Base-by-base conservation (phyloP, 345 rosid species). In the Noccaea bulbosa region DNA sequence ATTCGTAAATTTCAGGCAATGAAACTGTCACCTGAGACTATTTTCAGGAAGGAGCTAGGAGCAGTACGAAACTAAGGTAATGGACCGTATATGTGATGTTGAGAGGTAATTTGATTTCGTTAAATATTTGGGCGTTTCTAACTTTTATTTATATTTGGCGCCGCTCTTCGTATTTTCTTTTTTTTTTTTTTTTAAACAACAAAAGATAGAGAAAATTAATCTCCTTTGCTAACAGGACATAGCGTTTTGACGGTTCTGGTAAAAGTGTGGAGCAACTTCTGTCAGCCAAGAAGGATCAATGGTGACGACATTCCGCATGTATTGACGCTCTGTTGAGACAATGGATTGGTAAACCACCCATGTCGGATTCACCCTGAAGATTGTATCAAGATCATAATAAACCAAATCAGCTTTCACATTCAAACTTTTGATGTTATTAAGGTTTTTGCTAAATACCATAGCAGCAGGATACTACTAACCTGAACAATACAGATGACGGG, bases 301-400 rank as follows among this genome's bases (percentile, higher is more conserved):
- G 54, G 96, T 70, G 17, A 84, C 76, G 67, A 87, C 95, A 54
- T 91, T 91, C 46, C 96, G 87, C 93, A 88, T 85, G 81, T 88
- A 91, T 58, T 84, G 96, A 49, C 90, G 84, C 53, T 94, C 99
- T 0, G 99, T 94, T 4, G 90, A 91, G 69, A 94, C 96, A 2
- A 88, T 80, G 47, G 97, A 85, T 45, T 88, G 89, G 80, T 88
- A 91, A 11, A 89, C 73, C 39, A 91, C 84, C 96, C 95, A 91
- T 78, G 91, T 93, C 11, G 98, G 97, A 72, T 93, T 91, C 12
- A 89, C 97, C 71, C 98, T 93, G 92, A 80, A 71, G 52, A 51
- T 70, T 32, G 24, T 11, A 40, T 58, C 7, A 17, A 70, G 6
- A 33, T 44, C 12, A 37, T 7, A 20, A 20, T 20, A 56, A n/a